phyloP scores from a whole-genome alignment of 306 rosid species.

The Begonia fuchsioides region DNA sequence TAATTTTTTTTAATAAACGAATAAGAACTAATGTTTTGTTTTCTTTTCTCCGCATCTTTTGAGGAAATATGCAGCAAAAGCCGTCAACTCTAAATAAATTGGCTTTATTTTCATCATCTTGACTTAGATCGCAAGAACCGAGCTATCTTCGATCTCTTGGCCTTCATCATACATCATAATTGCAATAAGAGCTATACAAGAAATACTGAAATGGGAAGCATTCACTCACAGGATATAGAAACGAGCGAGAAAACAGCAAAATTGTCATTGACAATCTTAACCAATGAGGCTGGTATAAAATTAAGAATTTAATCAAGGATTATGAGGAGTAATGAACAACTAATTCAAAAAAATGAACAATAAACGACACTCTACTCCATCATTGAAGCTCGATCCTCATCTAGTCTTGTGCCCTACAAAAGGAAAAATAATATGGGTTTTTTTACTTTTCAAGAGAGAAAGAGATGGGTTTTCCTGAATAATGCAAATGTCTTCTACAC shows the following conservation, averaged over 20 bases:
- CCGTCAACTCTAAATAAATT: constrained; percentile 15
- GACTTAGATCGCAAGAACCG: constrained; percentile 44
- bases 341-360: constrained; percentile 25
- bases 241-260: too few relatives aligned
- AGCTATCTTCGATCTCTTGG: constrained; percentile 54
- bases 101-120: constrained; percentile 44
- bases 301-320: too few relatives aligned
- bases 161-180: constrained; percentile 95
- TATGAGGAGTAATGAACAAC: constrained; percentile 21
- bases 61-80: constrained; percentile 13
- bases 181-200: constrained; percentile 82
- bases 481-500: neutral
- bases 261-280: neutral
- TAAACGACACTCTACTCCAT: constrained; percentile 37
- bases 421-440: constrained; percentile 39
- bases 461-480: constrained; percentile 16
- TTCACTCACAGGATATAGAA: too few relatives aligned
- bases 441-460: constrained; percentile 41
- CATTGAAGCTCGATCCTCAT: constrained; percentile 62
- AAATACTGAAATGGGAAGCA: constrained; percentile 14
- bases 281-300: too few relatives aligned
- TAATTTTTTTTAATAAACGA: too few relatives aligned
- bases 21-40: too few relatives aligned
- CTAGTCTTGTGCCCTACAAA: constrained; percentile 85
- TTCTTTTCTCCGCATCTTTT: neutral